Evolutionary conservation across 345 rosid genomes (phyloP).

Genomic region (Turritis glabra): DNA sequence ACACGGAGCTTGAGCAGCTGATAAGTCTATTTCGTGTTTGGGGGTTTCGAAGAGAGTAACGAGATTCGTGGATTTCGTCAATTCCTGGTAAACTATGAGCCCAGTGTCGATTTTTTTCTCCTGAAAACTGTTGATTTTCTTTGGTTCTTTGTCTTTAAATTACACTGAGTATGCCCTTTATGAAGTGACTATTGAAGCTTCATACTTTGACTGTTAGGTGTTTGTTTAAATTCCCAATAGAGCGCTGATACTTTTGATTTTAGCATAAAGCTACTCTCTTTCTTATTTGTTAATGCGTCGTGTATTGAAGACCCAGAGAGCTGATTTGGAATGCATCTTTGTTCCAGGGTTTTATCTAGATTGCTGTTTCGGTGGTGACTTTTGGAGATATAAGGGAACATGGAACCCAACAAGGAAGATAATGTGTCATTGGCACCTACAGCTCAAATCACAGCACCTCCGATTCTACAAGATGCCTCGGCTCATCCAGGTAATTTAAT

Average conservation of each 20-base stretch:
- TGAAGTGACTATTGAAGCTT: neutral
- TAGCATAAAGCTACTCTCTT: neutral
- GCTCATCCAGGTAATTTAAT: constrained; percentile 32
- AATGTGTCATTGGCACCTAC: constrained; percentile 39
- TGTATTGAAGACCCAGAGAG: neutral
- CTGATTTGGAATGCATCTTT: constrained; percentile 7
- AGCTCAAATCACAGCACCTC: constrained; percentile 39
- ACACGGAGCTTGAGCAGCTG: constrained; percentile 16
- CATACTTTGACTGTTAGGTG: constrained; percentile 12
- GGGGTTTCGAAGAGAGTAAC: constrained; percentile 21
- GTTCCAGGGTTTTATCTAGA: constrained; percentile 2
- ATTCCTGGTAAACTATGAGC: constrained; percentile 6
- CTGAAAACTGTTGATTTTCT: neutral
- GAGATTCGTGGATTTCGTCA: constrained; percentile 4
- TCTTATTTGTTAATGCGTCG: neutral
- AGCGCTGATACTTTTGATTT: neutral
- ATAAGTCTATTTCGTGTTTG: neutral
- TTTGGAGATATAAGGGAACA: constrained; percentile 36
- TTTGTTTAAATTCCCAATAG: constrained; percentile 30
- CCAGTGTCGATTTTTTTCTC: neutral
- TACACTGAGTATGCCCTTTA: neutral
- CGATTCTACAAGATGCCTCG: constrained; percentile 35
- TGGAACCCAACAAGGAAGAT: constrained; percentile 68
- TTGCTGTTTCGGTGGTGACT: constrained; percentile 21
- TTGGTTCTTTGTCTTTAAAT: neutral